These are phyloP conservation scores for Solanum arcanum DNA, from an alignment of 257 asterid genomes.

Conservation along the genomic window DNA sequence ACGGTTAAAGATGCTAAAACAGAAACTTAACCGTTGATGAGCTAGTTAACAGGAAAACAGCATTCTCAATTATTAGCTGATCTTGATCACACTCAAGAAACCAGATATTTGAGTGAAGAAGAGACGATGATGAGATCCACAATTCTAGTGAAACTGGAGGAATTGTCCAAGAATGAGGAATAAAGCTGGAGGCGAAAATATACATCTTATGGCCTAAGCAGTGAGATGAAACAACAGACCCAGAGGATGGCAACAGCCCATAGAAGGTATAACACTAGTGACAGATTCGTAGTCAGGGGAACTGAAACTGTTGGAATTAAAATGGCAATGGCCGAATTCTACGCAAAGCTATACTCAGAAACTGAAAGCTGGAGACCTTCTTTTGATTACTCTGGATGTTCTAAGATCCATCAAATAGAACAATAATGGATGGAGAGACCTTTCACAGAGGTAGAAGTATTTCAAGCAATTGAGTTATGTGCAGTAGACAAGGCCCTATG, in stretches of 20 bases:
- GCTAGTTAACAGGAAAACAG: not conserved
- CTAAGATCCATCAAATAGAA: not conserved
- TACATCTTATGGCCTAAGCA: not conserved
- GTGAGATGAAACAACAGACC: not conserved
- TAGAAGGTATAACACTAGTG: not conserved
- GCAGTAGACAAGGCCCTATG: not conserved
- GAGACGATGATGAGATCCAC: not conserved
- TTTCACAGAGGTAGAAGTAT: not conserved
- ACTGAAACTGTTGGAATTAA: not conserved
- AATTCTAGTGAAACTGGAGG: not conserved
- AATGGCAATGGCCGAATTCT: not conserved
- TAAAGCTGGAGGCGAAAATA: not conserved
- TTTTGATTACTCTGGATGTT: not conserved
- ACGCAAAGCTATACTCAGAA: not conserved
- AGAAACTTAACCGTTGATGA: not conserved
- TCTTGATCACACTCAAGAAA: not conserved
- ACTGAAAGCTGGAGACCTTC: not conserved
- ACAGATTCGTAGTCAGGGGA: not conserved
- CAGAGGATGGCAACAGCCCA: not conserved
- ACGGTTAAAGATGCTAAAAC: not conserved
- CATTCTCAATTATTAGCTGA: not conserved
- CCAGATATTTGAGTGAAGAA: not conserved
- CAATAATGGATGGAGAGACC: not conserved
- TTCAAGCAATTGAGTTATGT: not conserved
- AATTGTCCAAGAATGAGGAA: not conserved